Evolutionary conservation across 305 asterid genomes (phyloP), one percentile per base, ranked within the genome.

Genomic region (Fraxinus paxiana): DNA sequence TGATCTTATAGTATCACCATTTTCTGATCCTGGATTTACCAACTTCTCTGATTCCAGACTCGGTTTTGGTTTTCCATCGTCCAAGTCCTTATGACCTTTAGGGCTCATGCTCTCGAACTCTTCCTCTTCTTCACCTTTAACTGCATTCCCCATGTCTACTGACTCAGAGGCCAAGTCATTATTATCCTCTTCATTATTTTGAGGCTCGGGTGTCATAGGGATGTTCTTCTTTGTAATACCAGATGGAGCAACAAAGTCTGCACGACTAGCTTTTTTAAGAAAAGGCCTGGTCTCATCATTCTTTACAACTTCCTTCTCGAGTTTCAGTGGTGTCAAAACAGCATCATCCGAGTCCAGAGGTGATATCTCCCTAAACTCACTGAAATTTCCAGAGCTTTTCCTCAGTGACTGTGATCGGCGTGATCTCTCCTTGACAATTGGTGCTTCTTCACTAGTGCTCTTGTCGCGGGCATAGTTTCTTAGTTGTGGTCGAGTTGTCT

Each of bases 391-490:
- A 59, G 89, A 84, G 86, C 87, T 90, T 86, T 93, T 90, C 85
- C 91, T 90, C 82, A 84, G 71, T 73, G 95, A 83, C 74, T 89
- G 97, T 56, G 86, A 72, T 85, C 89, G 77, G 77, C 89, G 87
- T 79, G 97, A 77, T 83, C 87, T 92, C 37, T 90, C 98, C 93
- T 89, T 91, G 83, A 82, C 87, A 78, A 76, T 28, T 34, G 84
- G 81, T 18, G 78, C 71, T 76, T 91, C 97, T 77, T 96, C 99
- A 30, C 54, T 76, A n/a, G 87, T 82, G 86, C 86, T 89, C 90
- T 88, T 94, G 88, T 89, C 89, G 74, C 96, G 90, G 85, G 91
- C 48, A 86, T 90, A 90, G 88, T 81, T 90, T 83, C 96, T 90
- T 51, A 81, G 83, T 71, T 90, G 97, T 6, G 90, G 84, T 59